These are phyloP conservation scores for Ambrosiella beaveri DNA, from an alignment of 2,329 filamentous ascomycete species.

Conservation along the genomic window DNA sequence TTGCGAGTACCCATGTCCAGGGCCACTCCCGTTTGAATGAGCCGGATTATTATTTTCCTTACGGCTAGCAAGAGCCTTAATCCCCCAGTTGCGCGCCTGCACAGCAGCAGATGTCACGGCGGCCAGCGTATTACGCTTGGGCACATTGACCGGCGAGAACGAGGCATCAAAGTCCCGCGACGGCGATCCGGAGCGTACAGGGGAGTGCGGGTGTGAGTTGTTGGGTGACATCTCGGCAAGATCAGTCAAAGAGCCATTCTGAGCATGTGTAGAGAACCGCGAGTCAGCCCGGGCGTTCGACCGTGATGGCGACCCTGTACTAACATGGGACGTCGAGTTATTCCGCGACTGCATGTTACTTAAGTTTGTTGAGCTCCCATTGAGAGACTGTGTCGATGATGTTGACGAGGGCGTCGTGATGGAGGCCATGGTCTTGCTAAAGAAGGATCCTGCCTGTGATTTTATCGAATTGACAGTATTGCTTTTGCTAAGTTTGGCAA, in stretches of 20 bases:
- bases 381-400: not conserved
- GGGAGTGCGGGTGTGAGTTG: not conserved
- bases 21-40: slow-evolving; percentile 1
- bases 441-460: slow-evolving; percentile 11
- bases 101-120: slow-evolving; percentile 38
- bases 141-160: not conserved
- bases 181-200: not conserved
- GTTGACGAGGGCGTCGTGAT: not conserved
- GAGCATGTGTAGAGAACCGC: not conserved
- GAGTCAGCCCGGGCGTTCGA: slow-evolving; percentile 1
- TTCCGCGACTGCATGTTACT: not conserved
- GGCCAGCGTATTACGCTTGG: slow-evolving; percentile 24
- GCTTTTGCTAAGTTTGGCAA: slow-evolving; percentile 3
- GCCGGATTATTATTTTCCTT: slow-evolving; percentile 23
- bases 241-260: not conserved
- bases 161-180: not conserved
- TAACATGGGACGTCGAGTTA: not conserved
- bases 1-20: not conserved
- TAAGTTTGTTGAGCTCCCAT: not conserved
- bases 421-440: slow-evolving; percentile 7
- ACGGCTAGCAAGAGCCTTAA: slow-evolving; percentile 36
- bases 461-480: slow-evolving; percentile 7
- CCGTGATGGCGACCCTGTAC: not conserved
- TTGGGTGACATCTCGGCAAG: not conserved
- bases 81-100: slow-evolving; percentile 41